Conservation (phyloP, 1,284 basidiomycete genomes). For the Leccinum pseudoinsigne region DNA sequence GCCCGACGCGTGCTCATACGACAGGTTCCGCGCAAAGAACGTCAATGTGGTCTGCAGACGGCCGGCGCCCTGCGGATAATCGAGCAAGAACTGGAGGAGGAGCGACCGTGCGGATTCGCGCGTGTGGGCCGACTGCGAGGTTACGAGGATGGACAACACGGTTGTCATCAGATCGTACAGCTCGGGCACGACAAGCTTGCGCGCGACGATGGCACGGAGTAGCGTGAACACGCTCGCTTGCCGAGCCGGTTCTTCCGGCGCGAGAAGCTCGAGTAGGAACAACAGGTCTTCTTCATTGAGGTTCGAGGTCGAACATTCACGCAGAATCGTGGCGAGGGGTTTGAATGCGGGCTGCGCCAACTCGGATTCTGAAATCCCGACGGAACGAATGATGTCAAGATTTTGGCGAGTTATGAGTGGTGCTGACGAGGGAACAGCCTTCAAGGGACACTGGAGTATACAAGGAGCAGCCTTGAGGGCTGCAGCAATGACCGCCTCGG, state of each 20-base stretch:
- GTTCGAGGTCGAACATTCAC: constrained; percentile 79
- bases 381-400: constrained; percentile 81
- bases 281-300: constrained; percentile 90
- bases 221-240: constrained; percentile 89
- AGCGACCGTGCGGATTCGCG: constrained; percentile 91
- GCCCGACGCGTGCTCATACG: constrained; percentile 91
- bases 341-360: constrained; percentile 89
- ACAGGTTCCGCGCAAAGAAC: constrained; percentile 93
- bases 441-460: constrained; percentile 85
- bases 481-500: constrained; percentile 76
- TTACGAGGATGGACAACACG: constrained; percentile 94
- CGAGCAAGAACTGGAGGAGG: constrained; percentile 92
- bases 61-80: constrained; percentile 96
- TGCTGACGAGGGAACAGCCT: constrained; percentile 74
- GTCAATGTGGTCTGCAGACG: constrained; percentile 87
- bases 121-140: constrained; percentile 88
- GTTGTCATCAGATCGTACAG: constrained; percentile 98
- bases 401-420: constrained; percentile 88
- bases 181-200: constrained; percentile 93
- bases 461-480: constrained; percentile 83
- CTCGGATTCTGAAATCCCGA: constrained; percentile 90
- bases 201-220: constrained; percentile 88
- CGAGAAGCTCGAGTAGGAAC: constrained; percentile 83
- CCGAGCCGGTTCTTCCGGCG: constrained; percentile 90
- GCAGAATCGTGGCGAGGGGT: constrained; percentile 82